Evolutionary conservation across 2,329 filamentous ascomycete genomes (phyloP).

Genomic region (Colletotrichum sp.): DNA sequence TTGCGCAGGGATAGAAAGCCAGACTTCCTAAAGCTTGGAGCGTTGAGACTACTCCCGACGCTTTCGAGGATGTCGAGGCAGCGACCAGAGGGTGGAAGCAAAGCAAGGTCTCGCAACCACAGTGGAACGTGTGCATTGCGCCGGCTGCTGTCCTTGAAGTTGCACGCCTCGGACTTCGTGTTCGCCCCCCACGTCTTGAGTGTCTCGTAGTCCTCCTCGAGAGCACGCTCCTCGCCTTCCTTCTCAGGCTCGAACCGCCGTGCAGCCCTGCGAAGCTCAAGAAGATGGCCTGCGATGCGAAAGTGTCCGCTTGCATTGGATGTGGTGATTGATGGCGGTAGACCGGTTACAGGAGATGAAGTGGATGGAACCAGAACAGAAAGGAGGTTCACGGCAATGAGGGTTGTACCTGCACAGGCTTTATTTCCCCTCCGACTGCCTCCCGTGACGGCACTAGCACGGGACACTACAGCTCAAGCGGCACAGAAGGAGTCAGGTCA

Average conservation of each 20-base stretch:
- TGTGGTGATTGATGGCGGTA: no score
- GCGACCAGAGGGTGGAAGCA: no score
- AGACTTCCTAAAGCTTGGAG: no score
- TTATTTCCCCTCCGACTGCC: not conserved
- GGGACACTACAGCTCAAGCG: not conserved
- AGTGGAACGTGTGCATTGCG: slow-evolving; percentile 50
- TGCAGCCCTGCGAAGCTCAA: no score
- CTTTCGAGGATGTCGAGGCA: no score
- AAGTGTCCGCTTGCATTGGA: no score
- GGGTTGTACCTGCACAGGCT: not conserved
- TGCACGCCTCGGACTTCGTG: slow-evolving; percentile 56
- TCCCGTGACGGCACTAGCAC: not conserved
- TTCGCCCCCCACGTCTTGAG: slow-evolving; percentile 59
- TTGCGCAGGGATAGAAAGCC: no score
- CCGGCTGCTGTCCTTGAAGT: slow-evolving; percentile 50
- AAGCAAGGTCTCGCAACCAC: no score
- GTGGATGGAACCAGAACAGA: not conserved
- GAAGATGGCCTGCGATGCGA: no score
- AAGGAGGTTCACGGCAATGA: not conserved
- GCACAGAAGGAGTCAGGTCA: not conserved
- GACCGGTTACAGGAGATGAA: no score
- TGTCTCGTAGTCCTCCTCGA: slow-evolving; percentile 60
- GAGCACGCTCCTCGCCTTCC: slow-evolving; percentile 56
- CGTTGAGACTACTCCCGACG: no score
- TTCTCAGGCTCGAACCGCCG: slow-evolving; percentile 64